Base-by-base conservation (phyloP, 163 green algal species). In the Scenedesmus sp. region DNA sequence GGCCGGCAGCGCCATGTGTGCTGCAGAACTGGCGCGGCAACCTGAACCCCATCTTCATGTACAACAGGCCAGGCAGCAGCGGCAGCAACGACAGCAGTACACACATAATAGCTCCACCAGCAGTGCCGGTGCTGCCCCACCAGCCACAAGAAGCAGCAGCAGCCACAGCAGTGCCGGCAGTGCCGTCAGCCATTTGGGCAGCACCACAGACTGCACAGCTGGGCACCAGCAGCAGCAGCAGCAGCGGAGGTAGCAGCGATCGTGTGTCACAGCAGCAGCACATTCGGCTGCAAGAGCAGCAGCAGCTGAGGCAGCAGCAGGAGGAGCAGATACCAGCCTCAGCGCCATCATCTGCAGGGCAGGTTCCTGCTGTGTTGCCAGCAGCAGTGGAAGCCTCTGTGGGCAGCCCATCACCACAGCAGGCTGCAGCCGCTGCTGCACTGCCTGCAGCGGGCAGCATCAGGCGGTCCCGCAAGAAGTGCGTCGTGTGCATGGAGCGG, bases 11-110 rank as follows among this genome's bases (percentile, higher is more conserved):
- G 20, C 59, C 59, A 1, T 70, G 20, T 70, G 59, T 70, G 59
- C 59, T 70, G 59, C 59, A 70, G 43, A 73, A 86, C 16, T 86
- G 81, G 81, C 81, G 81, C 35, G 81, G 81, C 49, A 73, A n/a
- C 24, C 49, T 86, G 49, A 73, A 73, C 49, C 81, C 81, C n/a
- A 86, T 86, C 30, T 76, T 86, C 81, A 86, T 86, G 81, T 86
- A 86, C 49, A 86, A 73, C 81, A 86, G 81, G 68, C 7, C 81
- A 37, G 49, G n/a, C 15, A 43, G 80, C n/a, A 49, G 59, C 59
- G 24, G 20, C 59, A 70, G 59, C 24, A n/a, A n/a, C n/a, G n/a
- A n/a, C n/a, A 33, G 20, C 20, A n/a, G 22, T 33, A 7, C 59
- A 70, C 12, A 18, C n/a, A 6, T 22, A 70, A 22, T 7, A 70